A percentile compares a stretch with the other conserved stretches of the same genome.
Conservation (phyloP, 2,329 filamentous ascomycete species). For the Pestalotiopsis sp. region DNA sequence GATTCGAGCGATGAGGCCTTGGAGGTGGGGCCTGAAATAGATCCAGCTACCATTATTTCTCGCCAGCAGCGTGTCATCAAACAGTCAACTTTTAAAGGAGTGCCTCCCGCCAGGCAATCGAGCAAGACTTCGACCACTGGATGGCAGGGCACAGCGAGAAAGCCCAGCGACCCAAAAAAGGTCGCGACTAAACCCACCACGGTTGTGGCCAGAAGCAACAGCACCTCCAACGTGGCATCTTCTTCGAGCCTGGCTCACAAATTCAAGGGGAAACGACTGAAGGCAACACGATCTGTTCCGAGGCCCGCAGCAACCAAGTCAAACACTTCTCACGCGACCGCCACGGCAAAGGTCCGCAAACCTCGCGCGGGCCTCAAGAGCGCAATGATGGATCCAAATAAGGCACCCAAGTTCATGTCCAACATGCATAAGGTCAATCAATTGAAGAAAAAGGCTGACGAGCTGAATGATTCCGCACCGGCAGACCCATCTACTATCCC, state of each 20-base stretch:
- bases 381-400: slow-evolving; percentile 42
- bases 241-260: slow-evolving; percentile 23
- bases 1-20: slow-evolving; percentile 30
- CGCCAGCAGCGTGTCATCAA: slow-evolving; percentile 16
- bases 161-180: slow-evolving; percentile 18
- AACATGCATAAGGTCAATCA: slow-evolving; percentile 40
- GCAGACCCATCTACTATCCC: slow-evolving; percentile 38
- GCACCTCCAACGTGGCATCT: neutral
- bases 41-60: slow-evolving; percentile 25
- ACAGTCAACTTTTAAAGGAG: slow-evolving; percentile 4
- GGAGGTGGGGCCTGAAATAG: slow-evolving; percentile 21
- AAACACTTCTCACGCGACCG: neutral
- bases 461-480: slow-evolving; percentile 44
- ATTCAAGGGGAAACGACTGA: slow-evolving; percentile 17
- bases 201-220: slow-evolving; percentile 13
- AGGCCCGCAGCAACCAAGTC: neutral
- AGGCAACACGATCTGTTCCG: slow-evolving; percentile 26
- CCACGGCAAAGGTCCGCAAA: slow-evolving; percentile 15
- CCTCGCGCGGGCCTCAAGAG: slow-evolving; percentile 36
- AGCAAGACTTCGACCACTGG: slow-evolving; percentile 20
- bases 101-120: neutral
- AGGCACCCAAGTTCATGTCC: slow-evolving; percentile 42
- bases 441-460: slow-evolving; percentile 44
- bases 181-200: neutral
- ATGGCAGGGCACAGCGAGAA: slow-evolving; percentile 39